These are phyloP conservation scores for Zizania latifolia DNA, from an alignment of 176 grass and related monocot genomes.

Conservation along the genomic window DNA sequence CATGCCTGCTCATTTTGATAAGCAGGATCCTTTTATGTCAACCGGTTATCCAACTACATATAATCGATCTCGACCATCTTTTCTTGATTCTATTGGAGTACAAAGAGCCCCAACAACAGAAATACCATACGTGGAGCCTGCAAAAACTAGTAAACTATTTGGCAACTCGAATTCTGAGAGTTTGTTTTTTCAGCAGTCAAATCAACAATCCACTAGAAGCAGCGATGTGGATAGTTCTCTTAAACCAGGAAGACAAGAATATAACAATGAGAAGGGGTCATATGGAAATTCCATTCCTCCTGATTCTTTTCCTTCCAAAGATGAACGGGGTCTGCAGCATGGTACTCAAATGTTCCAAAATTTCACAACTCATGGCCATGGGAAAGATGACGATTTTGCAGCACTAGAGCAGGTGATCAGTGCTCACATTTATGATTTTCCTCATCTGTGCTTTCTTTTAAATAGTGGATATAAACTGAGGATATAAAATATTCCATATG, in stretches of 20 bases:
- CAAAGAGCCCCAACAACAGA: constrained; percentile 46
- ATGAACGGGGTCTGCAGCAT: constrained; percentile 22
- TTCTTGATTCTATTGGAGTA: constrained; percentile 88
- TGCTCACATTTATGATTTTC: neutral
- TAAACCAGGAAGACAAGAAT: constrained; percentile 30
- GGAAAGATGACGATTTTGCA: constrained; percentile 85
- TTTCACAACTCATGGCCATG: constrained; percentile 39
- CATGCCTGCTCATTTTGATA: constrained; percentile 42
- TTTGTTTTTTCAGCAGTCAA: constrained; percentile 36
- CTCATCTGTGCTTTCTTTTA: too few relatives aligned
- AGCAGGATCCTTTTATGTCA: constrained; percentile 44
- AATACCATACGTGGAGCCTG: constrained; percentile 24
- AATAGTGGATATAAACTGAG: too few relatives aligned
- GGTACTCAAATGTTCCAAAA: constrained; percentile 32
- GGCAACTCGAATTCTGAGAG: constrained; percentile 38
- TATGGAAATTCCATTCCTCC: constrained; percentile 28
- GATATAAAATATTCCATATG: constrained; percentile 7
- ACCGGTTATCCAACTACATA: constrained; percentile 51
- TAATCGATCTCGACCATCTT: constrained; percentile 58
- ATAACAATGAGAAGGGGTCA: constrained; percentile 38
- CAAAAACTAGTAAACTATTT: constrained; percentile 33
- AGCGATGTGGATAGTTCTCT: constrained; percentile 32
- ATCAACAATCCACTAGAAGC: constrained; percentile 26
- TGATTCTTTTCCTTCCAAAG: constrained; percentile 44
- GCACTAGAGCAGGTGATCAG: constrained; percentile 84